These are phyloP conservation scores for Rhodamnia rubescens DNA, from an alignment of 345 rosid species.

Conservation along the genomic window DNA sequence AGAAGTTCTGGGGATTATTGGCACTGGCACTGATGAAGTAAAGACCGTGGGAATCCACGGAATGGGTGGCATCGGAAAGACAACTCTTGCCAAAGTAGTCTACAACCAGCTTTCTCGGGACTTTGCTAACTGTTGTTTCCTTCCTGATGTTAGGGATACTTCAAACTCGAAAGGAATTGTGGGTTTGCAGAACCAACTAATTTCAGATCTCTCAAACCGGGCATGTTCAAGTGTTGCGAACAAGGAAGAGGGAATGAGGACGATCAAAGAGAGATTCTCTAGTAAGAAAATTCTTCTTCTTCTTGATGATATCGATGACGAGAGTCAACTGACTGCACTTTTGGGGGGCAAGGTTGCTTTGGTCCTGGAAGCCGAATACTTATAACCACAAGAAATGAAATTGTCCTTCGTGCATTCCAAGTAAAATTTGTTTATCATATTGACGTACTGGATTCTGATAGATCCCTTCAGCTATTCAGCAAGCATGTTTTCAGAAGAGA, in stretches of 20 bases:
- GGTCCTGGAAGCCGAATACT: background rate
- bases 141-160: background rate
- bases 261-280: background rate
- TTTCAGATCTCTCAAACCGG: background rate
- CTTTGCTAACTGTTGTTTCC: background rate
- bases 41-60: background rate
- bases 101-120: background rate
- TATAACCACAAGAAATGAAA: background rate
- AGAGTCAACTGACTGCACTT: background rate
- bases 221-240: background rate
- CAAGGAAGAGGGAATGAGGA: background rate
- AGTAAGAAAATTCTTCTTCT: background rate
- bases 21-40: background rate
- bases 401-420: background rate
- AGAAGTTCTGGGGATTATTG: background rate
- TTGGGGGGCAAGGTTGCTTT: background rate
- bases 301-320: background rate
- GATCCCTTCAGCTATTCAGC: background rate
- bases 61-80: background rate
- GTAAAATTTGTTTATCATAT: background rate
- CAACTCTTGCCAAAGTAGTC: background rate
- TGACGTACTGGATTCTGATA: background rate
- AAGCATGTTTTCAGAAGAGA: background rate
- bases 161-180: background rate
- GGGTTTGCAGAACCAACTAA: background rate